A percentile compares a stretch with the other conserved stretches of the same genome.
phyloP scores from a whole-genome alignment of 352 stramenopile genomes.

The Phytophthora fragariae region DNA sequence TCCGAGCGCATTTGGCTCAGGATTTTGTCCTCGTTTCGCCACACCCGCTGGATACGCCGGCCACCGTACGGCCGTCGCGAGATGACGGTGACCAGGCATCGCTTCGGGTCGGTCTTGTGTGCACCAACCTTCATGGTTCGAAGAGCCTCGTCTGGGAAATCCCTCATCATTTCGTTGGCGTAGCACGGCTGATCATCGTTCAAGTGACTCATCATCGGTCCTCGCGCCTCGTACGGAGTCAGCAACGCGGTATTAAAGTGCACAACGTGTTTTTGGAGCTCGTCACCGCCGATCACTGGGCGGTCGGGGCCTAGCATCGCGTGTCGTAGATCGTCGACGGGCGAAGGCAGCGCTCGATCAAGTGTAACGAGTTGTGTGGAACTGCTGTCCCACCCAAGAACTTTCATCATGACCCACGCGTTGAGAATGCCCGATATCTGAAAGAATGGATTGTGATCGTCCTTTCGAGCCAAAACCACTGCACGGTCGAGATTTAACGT shows the following conservation, averaged over 20 bases:
- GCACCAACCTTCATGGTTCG: slow-evolving; percentile 18
- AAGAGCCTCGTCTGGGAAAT: slow-evolving; percentile 28
- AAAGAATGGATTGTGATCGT: slow-evolving; percentile 53
- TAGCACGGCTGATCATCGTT: slow-evolving; percentile 47
- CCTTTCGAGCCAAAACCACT: slow-evolving; percentile 35
- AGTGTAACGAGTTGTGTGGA: slow-evolving; percentile 27
- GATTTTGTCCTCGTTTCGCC: slow-evolving; percentile 58
- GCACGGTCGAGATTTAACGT: slow-evolving; percentile 10
- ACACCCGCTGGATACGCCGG: slow-evolving; percentile 51
- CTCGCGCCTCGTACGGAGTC: slow-evolving; percentile 38
- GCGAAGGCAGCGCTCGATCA: slow-evolving; percentile 35
- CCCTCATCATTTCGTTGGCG: slow-evolving; percentile 9
- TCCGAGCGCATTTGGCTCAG: slow-evolving; percentile 36
- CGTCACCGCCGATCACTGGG: slow-evolving; percentile 20
- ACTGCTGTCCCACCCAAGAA: slow-evolving; percentile 17
- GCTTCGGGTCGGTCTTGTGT: neutral
- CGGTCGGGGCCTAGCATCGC: slow-evolving; percentile 17
- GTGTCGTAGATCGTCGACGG: slow-evolving; percentile 4
- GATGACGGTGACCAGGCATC: slow-evolving; percentile 51
- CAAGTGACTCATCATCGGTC: slow-evolving; percentile 51
- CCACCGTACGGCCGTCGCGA: slow-evolving; percentile 49
- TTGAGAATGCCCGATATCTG: slow-evolving; percentile 42
- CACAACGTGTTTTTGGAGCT: slow-evolving; percentile 19
- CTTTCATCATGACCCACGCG: slow-evolving; percentile 32
- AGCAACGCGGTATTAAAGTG: slow-evolving; percentile 41